A percentile compares a stretch with the other conserved stretches of the same genome.
Conservation (phyloP, 768 basidiomycete genomes). For the Tubosaeta brunneosetosa region DNA sequence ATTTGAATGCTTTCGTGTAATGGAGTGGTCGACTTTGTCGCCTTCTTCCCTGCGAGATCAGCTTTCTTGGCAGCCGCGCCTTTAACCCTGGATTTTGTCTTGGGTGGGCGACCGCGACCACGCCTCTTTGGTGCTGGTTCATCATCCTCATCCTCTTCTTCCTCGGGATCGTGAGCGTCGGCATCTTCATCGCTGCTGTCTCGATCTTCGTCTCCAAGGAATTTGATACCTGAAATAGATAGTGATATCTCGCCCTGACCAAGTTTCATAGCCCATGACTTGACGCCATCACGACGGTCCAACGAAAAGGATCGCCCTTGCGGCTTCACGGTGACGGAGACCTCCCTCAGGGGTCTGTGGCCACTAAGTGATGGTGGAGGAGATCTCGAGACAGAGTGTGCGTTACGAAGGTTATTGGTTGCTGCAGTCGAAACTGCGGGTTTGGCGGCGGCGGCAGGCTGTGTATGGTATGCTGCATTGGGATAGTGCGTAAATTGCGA, state of each 20-base stretch:
- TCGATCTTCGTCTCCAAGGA: conserved; percentile 54
- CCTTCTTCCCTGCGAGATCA: conserved; percentile 38
- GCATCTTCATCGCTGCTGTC: conserved; percentile 56
- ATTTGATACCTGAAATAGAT: conserved; percentile 49
- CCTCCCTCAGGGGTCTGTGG: conserved; percentile 46
- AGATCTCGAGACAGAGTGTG: conserved; percentile 31
- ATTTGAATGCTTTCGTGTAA: conserved; percentile 51
- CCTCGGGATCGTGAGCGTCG: conserved; percentile 40
- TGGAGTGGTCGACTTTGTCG: conserved; percentile 37
- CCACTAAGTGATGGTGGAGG: conserved; percentile 29
- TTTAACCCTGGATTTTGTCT: conserved; percentile 32
- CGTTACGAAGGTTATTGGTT: conserved; percentile 17
- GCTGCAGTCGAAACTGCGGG: conserved; percentile 4
- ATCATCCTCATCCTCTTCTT: conserved; percentile 34
- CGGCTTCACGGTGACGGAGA: conserved; percentile 56
- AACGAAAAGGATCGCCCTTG: conserved; percentile 53
- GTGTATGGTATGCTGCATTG: conserved; percentile 45
- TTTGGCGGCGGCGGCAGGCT: conserved; percentile 23
- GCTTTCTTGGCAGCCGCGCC: conserved; percentile 30
- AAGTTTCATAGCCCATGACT: conserved; percentile 66
- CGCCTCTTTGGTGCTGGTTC: conserved; percentile 39
- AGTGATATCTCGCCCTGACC: conserved; percentile 53
- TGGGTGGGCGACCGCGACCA: conserved; percentile 34
- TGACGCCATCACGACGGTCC: conserved; percentile 67
- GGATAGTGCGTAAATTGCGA: conserved; percentile 48